Evolutionary conservation across 2,329 filamentous ascomycete species (phyloP).

Genomic region (Knufia fluminis): DNA sequence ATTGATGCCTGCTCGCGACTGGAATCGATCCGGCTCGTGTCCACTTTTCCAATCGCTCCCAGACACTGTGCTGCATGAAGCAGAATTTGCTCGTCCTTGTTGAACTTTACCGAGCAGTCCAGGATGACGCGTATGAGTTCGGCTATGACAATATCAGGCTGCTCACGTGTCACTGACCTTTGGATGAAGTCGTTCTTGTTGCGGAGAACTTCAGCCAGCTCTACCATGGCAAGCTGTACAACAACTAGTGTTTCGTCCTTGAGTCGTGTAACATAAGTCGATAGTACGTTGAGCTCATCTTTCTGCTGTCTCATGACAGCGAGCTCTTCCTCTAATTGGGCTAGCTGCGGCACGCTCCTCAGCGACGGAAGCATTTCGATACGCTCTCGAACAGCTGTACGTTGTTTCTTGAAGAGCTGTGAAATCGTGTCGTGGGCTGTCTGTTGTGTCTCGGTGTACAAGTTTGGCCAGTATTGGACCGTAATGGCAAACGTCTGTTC

Average conservation of each 20-base stretch:
- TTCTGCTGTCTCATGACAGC: slow-evolving; percentile 55
- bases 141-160: slow-evolving; percentile 66
- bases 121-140: slow-evolving; percentile 67
- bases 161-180: slow-evolving; percentile 69
- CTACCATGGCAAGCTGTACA: slow-evolving; percentile 68
- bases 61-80: slow-evolving; percentile 70
- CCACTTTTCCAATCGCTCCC: slow-evolving; percentile 81
- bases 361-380: slow-evolving; percentile 73
- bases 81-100: slow-evolving; percentile 57
- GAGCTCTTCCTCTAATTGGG: slow-evolving; percentile 58
- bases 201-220: slow-evolving; percentile 65
- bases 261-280: slow-evolving; percentile 64
- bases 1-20: slow-evolving; percentile 72
- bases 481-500: slow-evolving; percentile 88
- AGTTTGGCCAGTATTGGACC: slow-evolving; percentile 64
- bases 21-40: slow-evolving; percentile 79
- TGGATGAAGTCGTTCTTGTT: slow-evolving; percentile 70
- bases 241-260: slow-evolving; percentile 78
- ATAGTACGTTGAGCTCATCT: slow-evolving; percentile 57
- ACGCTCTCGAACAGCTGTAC: slow-evolving; percentile 51
- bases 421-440: slow-evolving; percentile 55
- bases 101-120: slow-evolving; percentile 76
- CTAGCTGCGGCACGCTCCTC: slow-evolving; percentile 58
- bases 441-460: slow-evolving; percentile 53
- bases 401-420: slow-evolving; percentile 56